Base-by-base conservation (phyloP, 805 yeast genomes). In the Sugiyamaella chiloensis region DNA sequence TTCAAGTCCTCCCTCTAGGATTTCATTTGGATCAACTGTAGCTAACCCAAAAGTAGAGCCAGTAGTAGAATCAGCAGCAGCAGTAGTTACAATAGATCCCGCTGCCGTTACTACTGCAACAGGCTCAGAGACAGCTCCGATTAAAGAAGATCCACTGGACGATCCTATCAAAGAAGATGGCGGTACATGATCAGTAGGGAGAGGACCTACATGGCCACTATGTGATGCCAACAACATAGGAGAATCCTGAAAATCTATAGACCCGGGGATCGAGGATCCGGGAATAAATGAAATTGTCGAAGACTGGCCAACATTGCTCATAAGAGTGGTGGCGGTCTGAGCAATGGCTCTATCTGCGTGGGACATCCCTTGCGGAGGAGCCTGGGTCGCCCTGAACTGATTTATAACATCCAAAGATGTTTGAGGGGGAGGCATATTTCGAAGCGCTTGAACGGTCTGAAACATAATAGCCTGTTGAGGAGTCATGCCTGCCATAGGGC, bases 191-290 rank as follows among this genome's bases (percentile, higher is more conserved):
- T n/a, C n/a, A n/a, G n/a, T n/a, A n/a, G n/a, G n/a, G n/a, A n/a
- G n/a, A n/a, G n/a, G n/a, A n/a, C n/a, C n/a, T 24, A 42, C 40
- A 34, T 34, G 16, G 11, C 37, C 37, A 16, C 21, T 16, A 34
- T 14, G 51, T 26, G 14, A 42, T 35, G 39, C 44, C 39, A 42
- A 40, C 43, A 20, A 30, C 8, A 34, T 24, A 12, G 47, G 41
- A 5, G 52, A 43, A 20, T 54, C 58, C 44, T 57, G 60, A 47
- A 49, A 58, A 40, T 59, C 61, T 30, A 59, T 42, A 9, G 57
- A 53, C 12, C 62, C 62, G 3, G 49, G 43, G 24, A 59, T 58
- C 21, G 54, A 54, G 2, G 60, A 47, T 2, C 61, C 61, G 20
- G 62, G 62, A 39, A 58, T 56, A 34, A 54, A 58, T 24, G 43